Evolutionary conservation across 1,139 yeast species (phyloP).

Genomic region (Candida sanyaensis): DNA sequence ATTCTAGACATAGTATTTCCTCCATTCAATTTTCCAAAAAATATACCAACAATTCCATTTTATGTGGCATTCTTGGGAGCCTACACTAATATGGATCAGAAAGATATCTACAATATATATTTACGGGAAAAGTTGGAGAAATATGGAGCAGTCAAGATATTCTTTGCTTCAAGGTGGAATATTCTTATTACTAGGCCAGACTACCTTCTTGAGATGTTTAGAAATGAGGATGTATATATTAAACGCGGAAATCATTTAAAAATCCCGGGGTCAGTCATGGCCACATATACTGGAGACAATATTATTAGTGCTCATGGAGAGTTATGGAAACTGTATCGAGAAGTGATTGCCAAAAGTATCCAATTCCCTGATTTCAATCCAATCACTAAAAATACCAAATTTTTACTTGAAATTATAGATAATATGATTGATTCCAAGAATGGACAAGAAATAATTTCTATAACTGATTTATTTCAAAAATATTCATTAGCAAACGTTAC

Average conservation of each 20-base stretch:
- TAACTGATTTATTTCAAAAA: conserved; percentile 48
- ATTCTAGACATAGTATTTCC: conserved; percentile 25
- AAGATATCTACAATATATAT: conserved; percentile 44
- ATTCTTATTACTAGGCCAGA: conserved; percentile 54
- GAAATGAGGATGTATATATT: conserved; percentile 50
- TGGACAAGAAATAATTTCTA: conserved; percentile 17
- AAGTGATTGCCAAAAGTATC: conserved; percentile 46
- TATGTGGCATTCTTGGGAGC: conserved; percentile 56
- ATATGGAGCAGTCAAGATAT: conserved; percentile 61
- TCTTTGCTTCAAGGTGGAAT: conserved; percentile 67
- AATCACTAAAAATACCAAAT: conserved; percentile 34
- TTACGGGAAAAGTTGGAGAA: conserved; percentile 41
- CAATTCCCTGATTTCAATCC: conserved; percentile 49
- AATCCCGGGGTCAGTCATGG: conserved; percentile 56
- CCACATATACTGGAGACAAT: conserved; percentile 63
- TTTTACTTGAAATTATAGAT: conserved; percentile 20
- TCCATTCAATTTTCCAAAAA: conserved; percentile 33
- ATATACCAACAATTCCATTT: conserved; percentile 63
- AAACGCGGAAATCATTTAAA: conserved; percentile 65
- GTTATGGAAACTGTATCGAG: conserved; percentile 54
- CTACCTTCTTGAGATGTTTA: conserved; percentile 46
- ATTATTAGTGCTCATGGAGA: conserved; percentile 61
- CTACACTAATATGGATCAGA: conserved; percentile 49
- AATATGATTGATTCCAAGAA: conserved; percentile 8
- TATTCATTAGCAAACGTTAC: conserved; percentile 53